Base-by-base conservation (phyloP, 805 yeast genomes). In the Candida glaebosa region DNA sequence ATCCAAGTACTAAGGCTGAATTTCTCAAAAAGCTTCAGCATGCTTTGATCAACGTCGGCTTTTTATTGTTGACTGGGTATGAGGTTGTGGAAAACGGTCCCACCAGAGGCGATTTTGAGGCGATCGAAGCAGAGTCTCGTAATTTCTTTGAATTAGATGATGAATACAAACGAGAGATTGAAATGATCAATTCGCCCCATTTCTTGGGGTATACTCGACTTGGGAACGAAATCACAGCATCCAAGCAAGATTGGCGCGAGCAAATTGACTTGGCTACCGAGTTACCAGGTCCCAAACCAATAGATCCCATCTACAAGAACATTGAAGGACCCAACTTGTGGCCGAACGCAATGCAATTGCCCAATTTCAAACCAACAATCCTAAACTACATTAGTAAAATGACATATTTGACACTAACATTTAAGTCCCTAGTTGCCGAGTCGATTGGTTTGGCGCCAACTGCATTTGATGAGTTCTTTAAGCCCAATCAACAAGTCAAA, bases 201-300 rank as follows among this genome's bases (percentile, higher is more conserved):
- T 79, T 81, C 48, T 67, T 73, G 51, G 86, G 82, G 4, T 81
- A 73, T 63, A 72, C 79, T 22, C 60, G 70, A 28, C 60, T 79
- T 18, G 84, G 81, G 5, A 76, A 78, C 43, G 84, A 79, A 50
- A 71, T 75, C 39, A 79, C 84, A 0, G 78, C 79, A 9, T 61
- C 63, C 17, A 61, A 62, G 18, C 66, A 75, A 3, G 86, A 80
- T 51, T 71, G 80, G 71, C 61, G 84, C 42, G 86, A 80, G 50
- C 85, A 81, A 57, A 72, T 75, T 44, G 85, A 80, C 51, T 61
- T 80, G 42, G 84, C 78, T 3, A 76, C 81, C 4, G 78, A 72
- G 44, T 56, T 73, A 25, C 67, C 74, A 3, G 67, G 70, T 8
- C 78, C 78, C 0, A 19, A 18, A 18, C 47, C 53, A 18, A 64